These are phyloP conservation scores for Didymella pinodella DNA, from an alignment of 2,329 filamentous ascomycete genomes.

Conservation along the genomic window DNA sequence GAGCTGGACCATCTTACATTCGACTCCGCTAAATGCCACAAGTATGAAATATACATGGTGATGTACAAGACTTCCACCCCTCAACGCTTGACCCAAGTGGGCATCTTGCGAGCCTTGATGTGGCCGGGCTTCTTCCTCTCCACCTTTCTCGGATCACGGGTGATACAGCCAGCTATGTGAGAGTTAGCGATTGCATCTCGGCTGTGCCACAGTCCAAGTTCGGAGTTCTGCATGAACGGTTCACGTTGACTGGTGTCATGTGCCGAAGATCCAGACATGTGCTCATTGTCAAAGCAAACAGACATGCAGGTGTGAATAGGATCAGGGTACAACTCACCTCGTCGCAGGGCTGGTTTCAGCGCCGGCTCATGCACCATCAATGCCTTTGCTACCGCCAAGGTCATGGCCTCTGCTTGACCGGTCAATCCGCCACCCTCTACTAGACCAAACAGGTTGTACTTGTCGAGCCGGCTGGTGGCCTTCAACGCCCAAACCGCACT, in stretches of 20 bases:
- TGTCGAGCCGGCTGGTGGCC: constrained; percentile 82
- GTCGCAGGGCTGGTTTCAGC: constrained; percentile 84
- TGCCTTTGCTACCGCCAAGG: constrained; percentile 86
- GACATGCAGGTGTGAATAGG: constrained; percentile 13
- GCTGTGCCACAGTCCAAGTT: not conserved
- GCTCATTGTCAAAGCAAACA: constrained; percentile 8
- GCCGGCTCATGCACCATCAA: constrained; percentile 90
- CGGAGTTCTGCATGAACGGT: constrained; percentile 16
- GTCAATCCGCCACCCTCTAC: constrained; percentile 89
- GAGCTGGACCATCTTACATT: constrained; percentile 21
- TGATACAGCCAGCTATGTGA: constrained; percentile 82
- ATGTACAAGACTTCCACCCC: constrained; percentile 33
- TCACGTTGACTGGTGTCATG: constrained; percentile 1
- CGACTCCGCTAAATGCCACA: constrained; percentile 26
- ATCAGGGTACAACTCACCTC: constrained; percentile 70
- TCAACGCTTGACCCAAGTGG: constrained; percentile 91
- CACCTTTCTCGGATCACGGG: constrained; percentile 87
- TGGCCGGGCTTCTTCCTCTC: constrained; percentile 98
- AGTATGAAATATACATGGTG: constrained; percentile 24
- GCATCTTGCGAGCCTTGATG: constrained; percentile 97
- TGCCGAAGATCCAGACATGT: not conserved
- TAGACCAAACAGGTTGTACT: constrained; percentile 94
- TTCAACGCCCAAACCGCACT: constrained; percentile 92
- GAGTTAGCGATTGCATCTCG: constrained; percentile 53
- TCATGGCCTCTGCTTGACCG: constrained; percentile 93